Conservation (phyloP, 2,329 filamentous ascomycete species). For the Colletotrichum sidae region DNA sequence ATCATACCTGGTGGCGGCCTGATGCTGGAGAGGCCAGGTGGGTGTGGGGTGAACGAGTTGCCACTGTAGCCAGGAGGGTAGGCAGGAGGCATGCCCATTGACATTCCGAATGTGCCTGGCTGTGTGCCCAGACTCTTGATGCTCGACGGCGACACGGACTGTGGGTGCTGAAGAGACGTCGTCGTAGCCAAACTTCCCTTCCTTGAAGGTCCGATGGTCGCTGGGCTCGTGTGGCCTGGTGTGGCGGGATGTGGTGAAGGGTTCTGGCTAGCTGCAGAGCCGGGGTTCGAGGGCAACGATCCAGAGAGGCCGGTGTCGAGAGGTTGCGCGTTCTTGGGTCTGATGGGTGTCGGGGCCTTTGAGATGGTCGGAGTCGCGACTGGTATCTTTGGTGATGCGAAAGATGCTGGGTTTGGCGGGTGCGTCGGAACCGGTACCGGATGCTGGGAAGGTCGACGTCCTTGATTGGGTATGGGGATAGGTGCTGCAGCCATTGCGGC, state of each 20-base stretch:
- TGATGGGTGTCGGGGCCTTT: slow-evolving; percentile 84
- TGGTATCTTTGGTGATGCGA: slow-evolving; percentile 83
- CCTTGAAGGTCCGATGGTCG: slow-evolving; percentile 68
- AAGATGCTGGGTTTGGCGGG: slow-evolving; percentile 64
- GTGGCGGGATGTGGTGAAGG: slow-evolving; percentile 71
- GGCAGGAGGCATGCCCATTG: slow-evolving; percentile 68
- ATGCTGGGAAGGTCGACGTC: slow-evolving; percentile 50
- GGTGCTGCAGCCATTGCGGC: slow-evolving; percentile 51
- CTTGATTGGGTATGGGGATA: slow-evolving; percentile 55
- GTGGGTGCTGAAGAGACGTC: slow-evolving; percentile 49
- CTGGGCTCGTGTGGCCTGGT: slow-evolving; percentile 74
- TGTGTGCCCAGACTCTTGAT: slow-evolving; percentile 54
- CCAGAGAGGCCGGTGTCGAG: slow-evolving; percentile 78
- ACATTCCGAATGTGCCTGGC: slow-evolving; percentile 64
- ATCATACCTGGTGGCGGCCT: slow-evolving; percentile 59
- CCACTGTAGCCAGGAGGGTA: slow-evolving; percentile 39
- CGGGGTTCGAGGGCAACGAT: slow-evolving; percentile 76
- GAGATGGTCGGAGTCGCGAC: slow-evolving; percentile 84
- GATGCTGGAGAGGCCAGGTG: slow-evolving; percentile 50
- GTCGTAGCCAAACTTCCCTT: slow-evolving; percentile 58
- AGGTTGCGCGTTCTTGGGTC: slow-evolving; percentile 81
- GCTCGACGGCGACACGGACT: slow-evolving; percentile 73
- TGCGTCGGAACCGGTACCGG: slow-evolving; percentile 62
- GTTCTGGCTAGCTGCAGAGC: slow-evolving; percentile 64
- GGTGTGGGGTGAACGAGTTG: slow-evolving; percentile 36